phyloP scores from a whole-genome alignment of 352 stramenopile species.

The Elongisporangium prolatum region DNA sequence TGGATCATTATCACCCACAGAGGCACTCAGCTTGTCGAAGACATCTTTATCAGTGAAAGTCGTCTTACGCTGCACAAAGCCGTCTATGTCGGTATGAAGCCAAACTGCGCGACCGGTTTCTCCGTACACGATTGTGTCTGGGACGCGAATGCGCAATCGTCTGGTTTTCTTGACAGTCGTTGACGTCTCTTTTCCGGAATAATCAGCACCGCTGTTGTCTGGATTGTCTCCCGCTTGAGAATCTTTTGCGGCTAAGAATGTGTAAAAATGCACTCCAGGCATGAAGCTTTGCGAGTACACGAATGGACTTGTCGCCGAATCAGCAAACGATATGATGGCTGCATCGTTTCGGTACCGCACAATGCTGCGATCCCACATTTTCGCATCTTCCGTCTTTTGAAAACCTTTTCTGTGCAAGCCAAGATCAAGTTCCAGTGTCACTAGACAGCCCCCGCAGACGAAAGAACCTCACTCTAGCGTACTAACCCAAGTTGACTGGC shows the following conservation, averaged over 20 bases:
- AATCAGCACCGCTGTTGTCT: neutral
- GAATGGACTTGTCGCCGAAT: constrained; percentile 33
- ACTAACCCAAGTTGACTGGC: constrained; percentile 11
- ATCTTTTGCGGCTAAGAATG: constrained; percentile 62
- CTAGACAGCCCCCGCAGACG: too few species aligned
- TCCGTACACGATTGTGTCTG: constrained; percentile 78
- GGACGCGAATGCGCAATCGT: constrained; percentile 60
- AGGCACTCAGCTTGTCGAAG: constrained; percentile 53
- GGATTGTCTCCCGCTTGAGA: constrained; percentile 4
- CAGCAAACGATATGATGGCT: constrained; percentile 55
- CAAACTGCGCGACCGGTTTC: constrained; percentile 65
- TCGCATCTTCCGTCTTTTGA: constrained; percentile 2
- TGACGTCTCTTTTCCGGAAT: neutral
- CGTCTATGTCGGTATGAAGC: constrained; percentile 68
- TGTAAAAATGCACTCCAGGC: constrained; percentile 77
- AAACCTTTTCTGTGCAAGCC: constrained; percentile 6
- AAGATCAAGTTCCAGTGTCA: neutral
- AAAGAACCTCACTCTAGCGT: neutral
- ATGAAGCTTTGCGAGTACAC: constrained; percentile 63
- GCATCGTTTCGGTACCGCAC: constrained; percentile 52
- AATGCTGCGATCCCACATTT: constrained; percentile 20
- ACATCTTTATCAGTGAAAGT: constrained; percentile 73
- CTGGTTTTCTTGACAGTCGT: constrained; percentile 6
- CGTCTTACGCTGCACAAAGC: constrained; percentile 52
- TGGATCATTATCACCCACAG: constrained; percentile 27